Percentiles rank a stretch among this genome's conserved stretches.
Evolutionary conservation across 2,329 filamentous ascomycete genomes (phyloP).

Genomic region (Pseudogymnoascus sp.): DNA sequence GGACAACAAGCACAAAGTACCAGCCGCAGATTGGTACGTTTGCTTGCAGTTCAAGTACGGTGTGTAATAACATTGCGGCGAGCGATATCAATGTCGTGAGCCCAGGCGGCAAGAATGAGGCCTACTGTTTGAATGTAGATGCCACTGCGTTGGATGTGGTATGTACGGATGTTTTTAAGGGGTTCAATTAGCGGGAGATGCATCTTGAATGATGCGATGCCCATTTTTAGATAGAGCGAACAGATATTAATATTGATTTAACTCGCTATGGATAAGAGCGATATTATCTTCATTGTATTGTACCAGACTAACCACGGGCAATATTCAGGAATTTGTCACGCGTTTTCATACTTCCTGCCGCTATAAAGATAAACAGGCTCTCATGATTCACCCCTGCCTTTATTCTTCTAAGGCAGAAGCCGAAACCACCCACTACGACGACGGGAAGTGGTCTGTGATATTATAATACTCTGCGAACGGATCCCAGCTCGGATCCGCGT

Average conservation of each 20-base stretch:
- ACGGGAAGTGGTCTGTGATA: neutral
- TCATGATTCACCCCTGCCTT: neutral
- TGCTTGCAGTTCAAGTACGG: constrained; percentile 41
- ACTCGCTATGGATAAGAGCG: neutral
- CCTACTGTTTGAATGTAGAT: constrained; percentile 39
- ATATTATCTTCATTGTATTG: neutral
- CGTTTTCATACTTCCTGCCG: too few species aligned
- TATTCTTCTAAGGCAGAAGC: neutral
- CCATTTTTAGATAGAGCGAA: neutral
- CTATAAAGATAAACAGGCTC: neutral
- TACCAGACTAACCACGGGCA: neutral
- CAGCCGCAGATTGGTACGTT: constrained; percentile 40
- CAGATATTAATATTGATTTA: neutral
- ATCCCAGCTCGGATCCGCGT: constrained; percentile 43
- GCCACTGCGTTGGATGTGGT: constrained; percentile 30
- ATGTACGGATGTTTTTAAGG: constrained; percentile 25
- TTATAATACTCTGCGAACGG: constrained; percentile 42
- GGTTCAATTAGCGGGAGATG: constrained; percentile 22
- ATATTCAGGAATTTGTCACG: neutral
- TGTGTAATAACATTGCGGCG: constrained; percentile 43
- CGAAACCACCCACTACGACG: neutral
- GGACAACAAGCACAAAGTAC: constrained; percentile 42
- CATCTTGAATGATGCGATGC: neutral
- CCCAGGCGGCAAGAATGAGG: constrained; percentile 38
- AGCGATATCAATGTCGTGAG: constrained; percentile 40